Evolutionary conservation across 2,329 filamentous ascomycete species (phyloP), one percentile per base, ranked within the genome.

Genomic region (Fusarium azukiicola): DNA sequence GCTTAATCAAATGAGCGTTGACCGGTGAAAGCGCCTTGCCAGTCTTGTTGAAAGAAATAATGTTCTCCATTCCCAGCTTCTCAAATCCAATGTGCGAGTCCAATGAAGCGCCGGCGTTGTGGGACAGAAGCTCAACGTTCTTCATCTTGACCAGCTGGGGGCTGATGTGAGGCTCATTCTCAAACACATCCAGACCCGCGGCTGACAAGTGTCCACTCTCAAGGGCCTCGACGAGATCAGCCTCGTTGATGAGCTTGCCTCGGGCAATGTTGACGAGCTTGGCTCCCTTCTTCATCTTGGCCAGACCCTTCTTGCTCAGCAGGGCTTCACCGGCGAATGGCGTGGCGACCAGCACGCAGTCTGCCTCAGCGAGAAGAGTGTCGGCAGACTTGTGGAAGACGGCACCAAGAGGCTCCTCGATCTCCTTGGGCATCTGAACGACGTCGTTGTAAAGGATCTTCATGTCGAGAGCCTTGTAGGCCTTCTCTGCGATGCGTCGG

Each of bases 211-310:
- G 79, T 1, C 94, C 95, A 42, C 88, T 91, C 63, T 95, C 89
- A 3, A 96, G 87, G 0, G 95, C 95, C 67, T 92, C 88, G 3
- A 96, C 94, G 14, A 96, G 90, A 0, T 95, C 95, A 6, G 88
- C 93, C 85, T 96, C 95, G 74, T 96, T 93, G 74, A 96, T 94
- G 40, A 96, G 92, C n/a, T 94, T 94, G 3, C 95, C 95, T 12
- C 95, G 91, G 2, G 95, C 95, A 4, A 95, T 96, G 85, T 96
- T 96, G 78, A 96, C 90, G 27, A 96, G 90, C 6, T 95, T 91
- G 5, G 95, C 91, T 12, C 94, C 94, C 67, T 91, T 89, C 86
- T 96, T 96, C 95, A 96, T 96, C 85, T 93, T 92, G 50, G 88
- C 88, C 79, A 96, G 94, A 80, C 96, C 92, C 6, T 87, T 82